phyloP scores from a whole-genome alignment of 2,329 filamentous ascomycete genomes.

The Fusarium xylarioides region DNA sequence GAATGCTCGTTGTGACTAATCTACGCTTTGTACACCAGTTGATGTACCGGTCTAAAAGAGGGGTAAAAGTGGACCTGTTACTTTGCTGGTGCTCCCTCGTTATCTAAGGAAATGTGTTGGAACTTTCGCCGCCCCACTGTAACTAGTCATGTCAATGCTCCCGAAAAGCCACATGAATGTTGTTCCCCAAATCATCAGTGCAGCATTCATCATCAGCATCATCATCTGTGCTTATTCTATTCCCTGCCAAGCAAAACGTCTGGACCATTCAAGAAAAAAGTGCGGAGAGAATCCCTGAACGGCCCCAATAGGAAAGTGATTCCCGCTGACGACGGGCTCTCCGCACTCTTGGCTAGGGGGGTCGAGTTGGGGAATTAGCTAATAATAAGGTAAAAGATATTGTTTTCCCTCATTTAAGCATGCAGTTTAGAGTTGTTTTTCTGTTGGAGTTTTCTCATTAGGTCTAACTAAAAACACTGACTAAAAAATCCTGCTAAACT shows the following conservation, averaged over 20 bases:
- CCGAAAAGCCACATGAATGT: background rate
- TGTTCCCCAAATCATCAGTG: background rate
- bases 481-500: conserved; percentile 14
- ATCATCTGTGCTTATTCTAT: background rate
- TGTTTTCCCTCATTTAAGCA: conserved; percentile 24
- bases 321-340: conserved; percentile 15
- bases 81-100: too few species aligned
- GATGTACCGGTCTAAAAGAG: too few species aligned
- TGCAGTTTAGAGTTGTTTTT: conserved; percentile 14
- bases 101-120: too few species aligned
- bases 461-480: conserved; percentile 11
- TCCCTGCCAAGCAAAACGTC: conserved; percentile 6
- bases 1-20: too few species aligned
- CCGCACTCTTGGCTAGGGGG: conserved; percentile 22
- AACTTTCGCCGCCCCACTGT: too few species aligned
- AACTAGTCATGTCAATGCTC: conserved; percentile 6
- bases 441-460: background rate
- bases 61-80: too few species aligned
- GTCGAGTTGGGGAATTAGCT: conserved; percentile 33
- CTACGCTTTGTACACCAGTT: too few species aligned
- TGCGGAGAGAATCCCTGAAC: conserved; percentile 9
- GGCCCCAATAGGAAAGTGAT: conserved; percentile 7
- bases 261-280: background rate
- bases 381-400: conserved; percentile 35
- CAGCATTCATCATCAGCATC: background rate